Percentiles rank a stretch among this genome's conserved stretches.
Conservation (phyloP, 805 yeast genomes). For the Hanseniaspora valbyensis region DNA sequence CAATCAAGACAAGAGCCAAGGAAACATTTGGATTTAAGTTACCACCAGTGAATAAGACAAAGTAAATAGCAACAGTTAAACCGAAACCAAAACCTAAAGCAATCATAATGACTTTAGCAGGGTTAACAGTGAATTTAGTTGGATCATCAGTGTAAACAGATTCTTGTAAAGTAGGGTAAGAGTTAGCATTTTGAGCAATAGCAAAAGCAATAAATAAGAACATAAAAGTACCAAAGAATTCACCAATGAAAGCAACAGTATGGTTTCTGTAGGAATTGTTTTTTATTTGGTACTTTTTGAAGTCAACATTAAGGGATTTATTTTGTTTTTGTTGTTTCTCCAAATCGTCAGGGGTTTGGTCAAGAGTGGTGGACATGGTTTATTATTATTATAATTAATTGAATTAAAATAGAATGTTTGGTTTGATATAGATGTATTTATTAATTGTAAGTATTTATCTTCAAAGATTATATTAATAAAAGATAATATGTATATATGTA, state of each 20-base stretch:
- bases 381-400: not conserved
- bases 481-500: too few species aligned
- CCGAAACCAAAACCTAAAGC: conserved; percentile 80
- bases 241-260: conserved; percentile 60
- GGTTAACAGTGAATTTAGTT: conserved; percentile 38
- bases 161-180: conserved; percentile 31
- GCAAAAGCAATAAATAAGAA: conserved; percentile 73
- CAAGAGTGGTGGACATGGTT: not conserved
- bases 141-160: conserved; percentile 44
- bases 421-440: too few species aligned
- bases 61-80: conserved; percentile 56
- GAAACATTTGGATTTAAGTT: conserved; percentile 86
- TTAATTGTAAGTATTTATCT: not conserved
- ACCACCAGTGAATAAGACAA: conserved; percentile 71
- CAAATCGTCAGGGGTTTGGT: not conserved
- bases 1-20: conserved; percentile 54
- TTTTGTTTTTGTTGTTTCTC: conserved; percentile 3
- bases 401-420: too few species aligned
- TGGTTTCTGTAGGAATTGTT: conserved; percentile 44
- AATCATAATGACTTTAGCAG: conserved; percentile 64
- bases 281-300: conserved; percentile 1
- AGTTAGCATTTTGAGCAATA: conserved; percentile 76
- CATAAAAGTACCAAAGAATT: conserved; percentile 75
- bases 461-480: not conserved
- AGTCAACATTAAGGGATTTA: not conserved